A percentile compares a stretch with the other conserved stretches of the same genome.
phyloP scores from a whole-genome alignment of 2,329 filamentous ascomycete genomes.

The Penicillium vulpinum region DNA sequence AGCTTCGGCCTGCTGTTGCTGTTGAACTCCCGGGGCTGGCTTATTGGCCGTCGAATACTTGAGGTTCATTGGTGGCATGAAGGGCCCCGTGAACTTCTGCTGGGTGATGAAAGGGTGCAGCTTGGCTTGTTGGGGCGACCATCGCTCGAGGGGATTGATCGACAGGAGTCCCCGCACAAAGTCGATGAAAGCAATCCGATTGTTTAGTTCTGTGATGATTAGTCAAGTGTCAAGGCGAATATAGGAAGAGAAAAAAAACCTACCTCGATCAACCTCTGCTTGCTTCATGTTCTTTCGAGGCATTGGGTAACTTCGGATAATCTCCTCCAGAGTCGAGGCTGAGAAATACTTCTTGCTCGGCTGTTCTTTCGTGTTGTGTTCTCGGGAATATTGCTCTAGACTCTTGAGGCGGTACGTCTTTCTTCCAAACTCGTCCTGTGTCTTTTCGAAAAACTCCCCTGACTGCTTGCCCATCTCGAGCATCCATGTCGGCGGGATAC shows the following conservation, averaged over 20 bases:
- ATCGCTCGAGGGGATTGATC: conserved; percentile 93
- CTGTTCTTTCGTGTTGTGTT: conserved; percentile 95
- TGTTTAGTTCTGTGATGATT: conserved; percentile 82
- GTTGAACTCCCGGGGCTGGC: conserved; percentile 89
- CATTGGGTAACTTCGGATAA: conserved; percentile 98
- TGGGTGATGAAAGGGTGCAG: conserved; percentile 98
- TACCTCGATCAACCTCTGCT: conserved; percentile 93
- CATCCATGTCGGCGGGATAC: conserved; percentile 97
- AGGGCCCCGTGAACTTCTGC: conserved; percentile 93
- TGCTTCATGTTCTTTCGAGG: conserved; percentile 99
- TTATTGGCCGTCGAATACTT: conserved; percentile 83
- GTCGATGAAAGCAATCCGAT: conserved; percentile 94
- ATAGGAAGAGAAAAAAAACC: conserved; percentile 23
- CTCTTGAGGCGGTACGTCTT: conserved; percentile 90
- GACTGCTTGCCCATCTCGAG: conserved; percentile 98
- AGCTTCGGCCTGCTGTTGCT: conserved; percentile 93
- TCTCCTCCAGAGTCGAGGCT: conserved; percentile 88
- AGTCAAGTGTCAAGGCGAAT: not conserved
- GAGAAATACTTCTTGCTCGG: conserved; percentile 99
- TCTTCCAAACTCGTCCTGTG: conserved; percentile 85
- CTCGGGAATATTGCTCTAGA: conserved; percentile 96
- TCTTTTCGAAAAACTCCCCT: conserved; percentile 95
- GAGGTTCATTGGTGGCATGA: conserved; percentile 94
- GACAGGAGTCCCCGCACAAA: conserved; percentile 91
- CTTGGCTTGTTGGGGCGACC: conserved; percentile 97